These are phyloP conservation scores for Balakata baccata DNA, from an alignment of 345 rosid genomes.

Conservation along the genomic window DNA sequence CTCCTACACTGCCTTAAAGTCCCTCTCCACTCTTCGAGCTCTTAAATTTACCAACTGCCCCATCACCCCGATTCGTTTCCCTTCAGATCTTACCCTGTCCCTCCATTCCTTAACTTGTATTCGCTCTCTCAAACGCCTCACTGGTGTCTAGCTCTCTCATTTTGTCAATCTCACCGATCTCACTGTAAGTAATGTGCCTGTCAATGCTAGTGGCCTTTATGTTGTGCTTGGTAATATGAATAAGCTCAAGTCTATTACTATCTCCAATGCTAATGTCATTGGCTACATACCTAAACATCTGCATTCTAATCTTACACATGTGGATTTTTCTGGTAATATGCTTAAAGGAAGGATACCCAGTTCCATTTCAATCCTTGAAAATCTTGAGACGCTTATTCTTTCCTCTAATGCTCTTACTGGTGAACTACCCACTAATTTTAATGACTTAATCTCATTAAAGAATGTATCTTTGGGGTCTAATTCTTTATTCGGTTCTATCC, in stretches of 20 bases:
- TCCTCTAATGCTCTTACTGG: conserved; percentile 63
- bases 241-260: conserved; percentile 51
- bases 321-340: conserved; percentile 71
- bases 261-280: conserved; percentile 65
- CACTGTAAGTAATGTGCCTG: conserved; percentile 52
- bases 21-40: conserved; percentile 64
- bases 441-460: conserved; percentile 63
- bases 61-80: conserved; percentile 52
- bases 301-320: conserved; percentile 50
- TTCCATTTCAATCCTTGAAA: conserved; percentile 60
- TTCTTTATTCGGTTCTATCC: conserved; percentile 79
- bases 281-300: conserved; percentile 59
- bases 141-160: conserved; percentile 67
- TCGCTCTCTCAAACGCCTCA: conserved; percentile 57
- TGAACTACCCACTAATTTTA: conserved; percentile 57
- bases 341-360: conserved; percentile 71
- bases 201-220: conserved; percentile 64
- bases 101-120: conserved; percentile 59
- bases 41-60: conserved; percentile 76
- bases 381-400: conserved; percentile 59
- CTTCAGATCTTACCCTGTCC: conserved; percentile 56
- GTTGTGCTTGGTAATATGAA: conserved; percentile 70
- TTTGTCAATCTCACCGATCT: conserved; percentile 76
- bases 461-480: conserved; percentile 71
- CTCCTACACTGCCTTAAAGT: conserved; percentile 50